Conservation (phyloP, 73 alveolate species). For the Breviolum minutum region DNA sequence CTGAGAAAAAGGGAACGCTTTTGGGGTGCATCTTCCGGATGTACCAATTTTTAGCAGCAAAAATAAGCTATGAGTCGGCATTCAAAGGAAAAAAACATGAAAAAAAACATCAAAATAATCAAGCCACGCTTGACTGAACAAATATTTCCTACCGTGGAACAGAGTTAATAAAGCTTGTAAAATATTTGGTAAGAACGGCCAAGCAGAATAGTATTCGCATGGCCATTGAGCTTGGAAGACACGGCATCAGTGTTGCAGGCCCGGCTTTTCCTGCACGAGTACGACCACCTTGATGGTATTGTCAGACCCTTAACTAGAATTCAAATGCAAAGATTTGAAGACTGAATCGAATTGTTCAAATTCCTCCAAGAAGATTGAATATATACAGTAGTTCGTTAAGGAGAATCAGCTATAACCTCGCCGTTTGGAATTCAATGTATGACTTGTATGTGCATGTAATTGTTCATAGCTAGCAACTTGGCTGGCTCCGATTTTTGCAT, state of each 20-base stretch:
- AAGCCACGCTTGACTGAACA: no score
- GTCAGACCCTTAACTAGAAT: background rate
- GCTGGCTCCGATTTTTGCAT: no score
- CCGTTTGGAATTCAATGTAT: no score
- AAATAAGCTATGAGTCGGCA: background rate
- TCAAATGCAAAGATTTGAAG: background rate
- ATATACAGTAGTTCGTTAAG: no score
- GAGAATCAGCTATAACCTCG: background rate
- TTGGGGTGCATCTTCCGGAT: background rate
- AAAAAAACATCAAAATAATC: no score
- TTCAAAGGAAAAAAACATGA: no score
- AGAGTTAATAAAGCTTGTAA: no score
- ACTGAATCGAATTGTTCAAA: background rate
- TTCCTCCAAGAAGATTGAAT: background rate
- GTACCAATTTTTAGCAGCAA: no score
- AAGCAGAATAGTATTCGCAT: background rate
- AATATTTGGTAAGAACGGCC: no score
- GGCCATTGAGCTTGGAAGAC: background rate
- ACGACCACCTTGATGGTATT: conserved; percentile 76
- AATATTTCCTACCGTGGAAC: no score
- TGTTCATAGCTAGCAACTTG: background rate
- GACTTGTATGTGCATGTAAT: background rate
- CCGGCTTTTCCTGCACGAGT: conserved; percentile 73
- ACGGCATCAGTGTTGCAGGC: conserved; percentile 25
- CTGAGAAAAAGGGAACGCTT: background rate